Percentiles rank a stretch among this genome's conserved stretches.
Conservation (phyloP, 768 basidiomycete species). For the Rhodotorula kratochvilovae region DNA sequence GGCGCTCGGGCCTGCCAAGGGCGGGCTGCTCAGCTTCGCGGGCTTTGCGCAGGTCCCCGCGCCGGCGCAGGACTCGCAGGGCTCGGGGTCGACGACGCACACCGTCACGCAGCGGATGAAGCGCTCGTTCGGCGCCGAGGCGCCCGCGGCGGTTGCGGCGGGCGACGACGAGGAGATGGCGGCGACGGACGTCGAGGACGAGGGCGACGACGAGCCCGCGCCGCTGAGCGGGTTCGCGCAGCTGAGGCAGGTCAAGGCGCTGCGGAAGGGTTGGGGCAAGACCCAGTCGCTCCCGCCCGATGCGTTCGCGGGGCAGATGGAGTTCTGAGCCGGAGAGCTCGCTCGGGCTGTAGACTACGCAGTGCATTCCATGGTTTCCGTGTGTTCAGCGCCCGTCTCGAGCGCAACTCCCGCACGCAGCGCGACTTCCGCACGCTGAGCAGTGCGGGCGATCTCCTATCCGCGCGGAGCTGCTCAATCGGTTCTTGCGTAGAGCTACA, state of each 20-base stretch:
- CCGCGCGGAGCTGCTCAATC: too few species aligned
- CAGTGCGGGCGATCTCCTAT: too few species aligned
- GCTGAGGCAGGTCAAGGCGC: background rate
- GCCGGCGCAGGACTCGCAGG: conserved; percentile 1
- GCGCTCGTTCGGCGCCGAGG: conserved; percentile 7
- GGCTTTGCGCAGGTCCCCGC: background rate
- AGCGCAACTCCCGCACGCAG: too few species aligned
- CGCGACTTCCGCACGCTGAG: too few species aligned
- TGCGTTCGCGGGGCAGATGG: conserved; percentile 11
- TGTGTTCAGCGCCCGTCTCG: too few species aligned
- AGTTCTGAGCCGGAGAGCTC: conserved; percentile 7
- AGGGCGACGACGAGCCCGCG: conserved; percentile 10
- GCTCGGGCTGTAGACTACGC: background rate
- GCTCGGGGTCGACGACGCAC: conserved; percentile 1
- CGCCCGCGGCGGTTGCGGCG: background rate
- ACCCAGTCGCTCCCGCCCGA: conserved; percentile 18
- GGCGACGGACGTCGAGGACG: conserved; percentile 35
- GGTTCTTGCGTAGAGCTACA: background rate
- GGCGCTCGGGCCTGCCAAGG: conserved; percentile 8
- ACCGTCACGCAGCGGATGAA: conserved; percentile 16
- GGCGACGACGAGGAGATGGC: conserved; percentile 32
- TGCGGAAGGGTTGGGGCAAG: background rate
- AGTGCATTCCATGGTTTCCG: too few species aligned
- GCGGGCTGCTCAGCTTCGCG: background rate
- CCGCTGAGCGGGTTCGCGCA: background rate